phyloP scores from a whole-genome alignment of 768 basidiomycete genomes.

The Mycena epipterygia region DNA sequence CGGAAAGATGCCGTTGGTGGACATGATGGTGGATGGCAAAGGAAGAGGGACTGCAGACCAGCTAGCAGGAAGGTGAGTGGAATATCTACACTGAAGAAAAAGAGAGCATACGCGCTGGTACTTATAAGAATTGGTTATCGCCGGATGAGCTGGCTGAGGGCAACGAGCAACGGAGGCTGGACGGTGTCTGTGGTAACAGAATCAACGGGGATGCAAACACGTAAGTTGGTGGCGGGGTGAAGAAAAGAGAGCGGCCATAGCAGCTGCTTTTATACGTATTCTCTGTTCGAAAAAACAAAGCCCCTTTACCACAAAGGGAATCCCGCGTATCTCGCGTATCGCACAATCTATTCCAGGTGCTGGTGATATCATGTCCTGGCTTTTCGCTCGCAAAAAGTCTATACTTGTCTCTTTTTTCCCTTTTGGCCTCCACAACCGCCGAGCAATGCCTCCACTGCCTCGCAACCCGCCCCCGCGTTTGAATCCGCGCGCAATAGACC shows the following conservation, averaged over 20 bases:
- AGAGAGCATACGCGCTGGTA: background rate
- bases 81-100: background rate
- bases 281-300: background rate
- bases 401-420: too few species aligned
- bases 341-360: too few species aligned
- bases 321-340: background rate
- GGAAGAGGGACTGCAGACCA: constrained; percentile 16
- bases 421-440: too few species aligned
- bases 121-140: background rate
- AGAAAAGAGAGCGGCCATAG: background rate
- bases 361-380: too few species aligned
- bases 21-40: background rate
- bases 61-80: constrained; percentile 24
- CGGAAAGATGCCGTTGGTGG: constrained; percentile 29
- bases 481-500: background rate
- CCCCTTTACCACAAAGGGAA: background rate
- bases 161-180: constrained; percentile 12
- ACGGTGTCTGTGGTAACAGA: background rate
- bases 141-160: constrained; percentile 9
- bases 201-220: background rate
- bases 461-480: too few species aligned
- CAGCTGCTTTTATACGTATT: background rate
- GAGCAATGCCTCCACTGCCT: too few species aligned
- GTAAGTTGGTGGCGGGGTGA: background rate
- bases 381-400: too few species aligned